These are phyloP conservation scores for Gynochthodes officinalis DNA, from an alignment of 257 asterid species.

Conservation along the genomic window DNA sequence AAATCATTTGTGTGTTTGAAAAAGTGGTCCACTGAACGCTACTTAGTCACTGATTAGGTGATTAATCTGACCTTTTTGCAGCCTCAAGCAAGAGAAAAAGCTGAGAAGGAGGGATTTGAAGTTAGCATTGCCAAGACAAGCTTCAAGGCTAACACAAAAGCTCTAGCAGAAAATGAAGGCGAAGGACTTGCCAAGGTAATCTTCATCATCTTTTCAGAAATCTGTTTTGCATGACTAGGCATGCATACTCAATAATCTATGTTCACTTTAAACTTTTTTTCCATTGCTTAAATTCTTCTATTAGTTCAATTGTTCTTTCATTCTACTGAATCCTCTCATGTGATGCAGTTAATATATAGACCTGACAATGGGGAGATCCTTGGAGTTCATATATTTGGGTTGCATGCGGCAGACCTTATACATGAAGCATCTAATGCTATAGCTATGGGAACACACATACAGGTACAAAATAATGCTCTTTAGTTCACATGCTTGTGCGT, in stretches of 20 bases:
- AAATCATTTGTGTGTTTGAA: neutral
- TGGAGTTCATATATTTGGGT: constrained; percentile 88
- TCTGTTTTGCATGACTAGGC: neutral
- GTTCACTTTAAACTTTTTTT: neutral
- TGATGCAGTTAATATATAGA: constrained; percentile 79
- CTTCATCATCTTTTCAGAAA: constrained; percentile 11
- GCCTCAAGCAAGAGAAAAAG: constrained; percentile 97
- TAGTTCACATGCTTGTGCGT: constrained; percentile 2
- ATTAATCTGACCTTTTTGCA: constrained; percentile 26
- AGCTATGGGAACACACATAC: constrained; percentile 81
- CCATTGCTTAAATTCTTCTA: neutral
- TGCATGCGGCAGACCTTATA: constrained; percentile 96
- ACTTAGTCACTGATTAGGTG: constrained; percentile 16
- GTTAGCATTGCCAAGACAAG: constrained; percentile 77
- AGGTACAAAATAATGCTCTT: constrained; percentile 52
- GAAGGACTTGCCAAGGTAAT: constrained; percentile 93
- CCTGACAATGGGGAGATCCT: constrained; percentile 93
- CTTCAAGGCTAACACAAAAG: constrained; percentile 94
- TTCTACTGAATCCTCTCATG: constrained; percentile 20
- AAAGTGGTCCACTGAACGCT: neutral
- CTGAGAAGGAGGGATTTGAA: constrained; percentile 88
- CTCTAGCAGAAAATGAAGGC: constrained; percentile 93
- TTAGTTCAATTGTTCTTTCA: neutral
- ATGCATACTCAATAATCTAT: neutral
- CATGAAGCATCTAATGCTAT: constrained; percentile 94